phyloP scores from a whole-genome alignment of 2,329 filamentous ascomycete genomes.

The Epichloe sibirici region DNA sequence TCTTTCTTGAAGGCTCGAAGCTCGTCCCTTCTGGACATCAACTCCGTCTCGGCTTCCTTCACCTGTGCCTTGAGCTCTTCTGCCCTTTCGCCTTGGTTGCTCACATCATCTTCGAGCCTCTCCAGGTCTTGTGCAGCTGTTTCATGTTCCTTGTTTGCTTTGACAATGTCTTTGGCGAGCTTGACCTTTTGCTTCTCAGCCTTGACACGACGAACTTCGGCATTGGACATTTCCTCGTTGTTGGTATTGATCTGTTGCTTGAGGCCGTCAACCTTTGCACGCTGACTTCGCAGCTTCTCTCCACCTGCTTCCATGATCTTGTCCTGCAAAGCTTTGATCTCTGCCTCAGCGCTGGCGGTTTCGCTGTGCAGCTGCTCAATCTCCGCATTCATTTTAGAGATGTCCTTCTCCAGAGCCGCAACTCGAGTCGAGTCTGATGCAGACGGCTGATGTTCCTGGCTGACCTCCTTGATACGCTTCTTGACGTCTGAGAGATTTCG shows the following conservation, averaged over 20 bases:
- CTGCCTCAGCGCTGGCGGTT: slow-evolving; percentile 79
- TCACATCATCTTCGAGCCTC: slow-evolving; percentile 65
- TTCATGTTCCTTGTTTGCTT: slow-evolving; percentile 69
- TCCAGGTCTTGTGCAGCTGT: slow-evolving; percentile 61
- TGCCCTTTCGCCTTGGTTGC: slow-evolving; percentile 63
- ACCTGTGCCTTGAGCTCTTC: slow-evolving; percentile 61
- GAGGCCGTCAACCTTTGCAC: slow-evolving; percentile 77
- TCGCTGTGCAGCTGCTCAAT: slow-evolving; percentile 70
- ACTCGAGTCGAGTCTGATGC: slow-evolving; percentile 68
- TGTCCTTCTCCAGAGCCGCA: slow-evolving; percentile 62
- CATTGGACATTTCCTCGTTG: slow-evolving; percentile 69
- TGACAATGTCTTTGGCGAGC: slow-evolving; percentile 69
- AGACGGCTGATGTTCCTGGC: slow-evolving; percentile 67
- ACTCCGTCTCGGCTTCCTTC: slow-evolving; percentile 68
- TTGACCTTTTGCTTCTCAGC: slow-evolving; percentile 86
- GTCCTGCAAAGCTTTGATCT: slow-evolving; percentile 86
- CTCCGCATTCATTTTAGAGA: slow-evolving; percentile 62
- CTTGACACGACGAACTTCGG: slow-evolving; percentile 82
- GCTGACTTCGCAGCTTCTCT: slow-evolving; percentile 80
- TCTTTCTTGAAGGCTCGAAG: slow-evolving; percentile 70
- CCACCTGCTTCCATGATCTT: slow-evolving; percentile 98
- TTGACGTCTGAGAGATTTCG: slow-evolving; percentile 76
- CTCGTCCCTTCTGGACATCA: slow-evolving; percentile 70
- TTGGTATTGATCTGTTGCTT: slow-evolving; percentile 76
- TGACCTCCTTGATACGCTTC: slow-evolving; percentile 74